Evolutionary conservation across 495 filamentous ascomycete genomes (phyloP).

Genomic region (Cryomyces antarcticus): DNA sequence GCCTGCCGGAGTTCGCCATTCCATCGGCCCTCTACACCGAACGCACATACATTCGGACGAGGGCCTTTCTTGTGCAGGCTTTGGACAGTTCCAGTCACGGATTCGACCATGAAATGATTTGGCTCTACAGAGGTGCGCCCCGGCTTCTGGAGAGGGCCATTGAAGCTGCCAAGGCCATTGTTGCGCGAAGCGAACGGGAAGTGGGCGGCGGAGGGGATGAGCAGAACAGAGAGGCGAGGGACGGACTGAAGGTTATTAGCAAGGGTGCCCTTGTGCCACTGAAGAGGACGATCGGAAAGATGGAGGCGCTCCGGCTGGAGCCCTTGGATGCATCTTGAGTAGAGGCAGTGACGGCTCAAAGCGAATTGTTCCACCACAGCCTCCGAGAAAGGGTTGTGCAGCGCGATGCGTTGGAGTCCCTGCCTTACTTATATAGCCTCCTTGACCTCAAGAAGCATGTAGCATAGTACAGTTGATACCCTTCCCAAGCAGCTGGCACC

Average conservation of each 20-base stretch:
- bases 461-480: too few species aligned
- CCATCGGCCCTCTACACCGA: constrained; percentile 34
- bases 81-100: constrained; percentile 22
- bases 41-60: constrained; percentile 31
- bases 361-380: too few species aligned
- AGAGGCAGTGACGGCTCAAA: too few species aligned
- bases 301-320: constrained; percentile 10
- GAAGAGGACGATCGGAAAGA: constrained; percentile 17
- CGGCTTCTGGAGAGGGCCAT: constrained; percentile 21
- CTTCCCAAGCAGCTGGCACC: too few species aligned
- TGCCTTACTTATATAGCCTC: too few species aligned
- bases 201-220: not conserved
- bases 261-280: constrained; percentile 22
- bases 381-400: too few species aligned
- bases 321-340: too few species aligned
- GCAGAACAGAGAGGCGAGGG: constrained; percentile 1
- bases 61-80: constrained; percentile 31
- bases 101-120: constrained; percentile 28
- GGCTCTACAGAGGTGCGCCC: constrained; percentile 26
- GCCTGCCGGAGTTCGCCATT: constrained; percentile 21
- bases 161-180: constrained; percentile 15
- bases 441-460: too few species aligned
- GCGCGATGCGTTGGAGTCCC: too few species aligned
- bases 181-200: constrained; percentile 9
- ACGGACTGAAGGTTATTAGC: constrained; percentile 16